Percentiles rank a stretch among this genome's conserved stretches.
Evolutionary conservation across 164 flowering plant genomes (phyloP).

Genomic region (Umbellularia californica): DNA sequence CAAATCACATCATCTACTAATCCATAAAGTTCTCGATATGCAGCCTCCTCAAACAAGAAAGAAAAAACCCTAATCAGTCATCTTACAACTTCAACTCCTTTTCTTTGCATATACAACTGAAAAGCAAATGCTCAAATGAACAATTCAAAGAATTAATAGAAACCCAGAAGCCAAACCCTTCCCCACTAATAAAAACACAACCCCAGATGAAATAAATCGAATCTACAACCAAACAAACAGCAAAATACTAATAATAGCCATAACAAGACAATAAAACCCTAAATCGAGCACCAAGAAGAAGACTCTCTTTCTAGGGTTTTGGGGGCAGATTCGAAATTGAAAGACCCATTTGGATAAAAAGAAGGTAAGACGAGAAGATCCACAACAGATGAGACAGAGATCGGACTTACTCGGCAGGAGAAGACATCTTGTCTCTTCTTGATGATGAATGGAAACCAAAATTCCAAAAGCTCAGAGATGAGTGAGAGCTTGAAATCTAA

Average conservation of each 20-base stretch:
- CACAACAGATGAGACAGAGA: too few species aligned
- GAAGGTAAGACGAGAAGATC: not conserved
- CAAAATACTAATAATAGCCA: too few species aligned
- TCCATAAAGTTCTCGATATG: not conserved
- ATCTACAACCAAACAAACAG: too few species aligned
- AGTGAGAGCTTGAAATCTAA: too few species aligned
- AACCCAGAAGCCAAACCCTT: not conserved
- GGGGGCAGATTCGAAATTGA: not conserved
- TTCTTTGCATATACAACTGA: not conserved
- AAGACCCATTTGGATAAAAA: not conserved
- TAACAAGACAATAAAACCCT: too few species aligned
- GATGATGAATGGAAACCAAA: too few species aligned
- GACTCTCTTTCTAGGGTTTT: not conserved
- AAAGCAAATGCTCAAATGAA: not conserved
- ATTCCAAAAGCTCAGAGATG: too few species aligned
- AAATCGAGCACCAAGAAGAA: not conserved
- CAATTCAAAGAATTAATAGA: not conserved
- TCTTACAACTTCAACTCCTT: not conserved
- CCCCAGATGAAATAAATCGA: too few species aligned
- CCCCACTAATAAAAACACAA: not conserved
- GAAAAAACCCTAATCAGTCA: not conserved
- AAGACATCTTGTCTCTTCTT: too few species aligned
- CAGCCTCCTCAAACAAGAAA: not conserved
- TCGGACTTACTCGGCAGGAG: too few species aligned
- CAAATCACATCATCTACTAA: not conserved